Percentiles rank a stretch among this genome's conserved stretches.
phyloP scores from a whole-genome alignment of 371 early-diverging fungal genomes.

The Synchytrium microbalum region DNA sequence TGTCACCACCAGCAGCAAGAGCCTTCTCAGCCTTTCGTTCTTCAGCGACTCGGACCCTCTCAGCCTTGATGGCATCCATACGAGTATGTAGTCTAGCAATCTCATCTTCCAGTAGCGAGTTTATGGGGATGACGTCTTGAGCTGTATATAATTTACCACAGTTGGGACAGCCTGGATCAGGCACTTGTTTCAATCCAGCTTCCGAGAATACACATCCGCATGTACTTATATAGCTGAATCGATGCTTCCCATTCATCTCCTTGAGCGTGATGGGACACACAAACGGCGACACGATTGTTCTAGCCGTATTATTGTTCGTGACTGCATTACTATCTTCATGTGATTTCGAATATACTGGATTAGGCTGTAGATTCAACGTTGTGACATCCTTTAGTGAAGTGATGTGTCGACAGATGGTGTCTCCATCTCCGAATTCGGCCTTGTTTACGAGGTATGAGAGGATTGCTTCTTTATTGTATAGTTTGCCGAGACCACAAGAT shows the following conservation, averaged over 20 bases:
- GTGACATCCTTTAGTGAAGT: conserved; percentile 55
- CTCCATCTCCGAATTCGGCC: conserved; percentile 70
- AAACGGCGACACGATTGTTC: conserved; percentile 41
- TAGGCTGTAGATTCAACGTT: conserved; percentile 61
- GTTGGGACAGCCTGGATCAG: conserved; percentile 50
- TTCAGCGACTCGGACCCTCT: conserved; percentile 1
- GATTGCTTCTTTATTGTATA: conserved; percentile 88
- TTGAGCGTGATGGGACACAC: conserved; percentile 86
- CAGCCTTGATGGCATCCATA: conserved; percentile 13
- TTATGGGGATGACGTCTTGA: conserved; percentile 64
- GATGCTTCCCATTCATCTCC: conserved; percentile 87
- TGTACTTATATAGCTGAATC: conserved; percentile 64
- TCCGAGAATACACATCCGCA: conserved; percentile 90
- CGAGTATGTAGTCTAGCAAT: conserved; percentile 48
- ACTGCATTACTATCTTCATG: conserved; percentile 16
- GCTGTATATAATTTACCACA: conserved; percentile 58
- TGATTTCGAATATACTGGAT: conserved; percentile 54
- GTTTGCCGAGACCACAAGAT: conserved; percentile 69
- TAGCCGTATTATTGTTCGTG: conserved; percentile 21
- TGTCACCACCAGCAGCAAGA: too few relatives aligned
- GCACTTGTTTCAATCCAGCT: conserved; percentile 70
- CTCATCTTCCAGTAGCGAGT: conserved; percentile 46
- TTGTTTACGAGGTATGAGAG: conserved; percentile 74
- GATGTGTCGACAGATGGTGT: conserved; percentile 74
- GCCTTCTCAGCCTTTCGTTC: conserved; percentile 32